Base-by-base conservation (phyloP, 768 basidiomycete genomes). In the Boletus reticulatus region DNA sequence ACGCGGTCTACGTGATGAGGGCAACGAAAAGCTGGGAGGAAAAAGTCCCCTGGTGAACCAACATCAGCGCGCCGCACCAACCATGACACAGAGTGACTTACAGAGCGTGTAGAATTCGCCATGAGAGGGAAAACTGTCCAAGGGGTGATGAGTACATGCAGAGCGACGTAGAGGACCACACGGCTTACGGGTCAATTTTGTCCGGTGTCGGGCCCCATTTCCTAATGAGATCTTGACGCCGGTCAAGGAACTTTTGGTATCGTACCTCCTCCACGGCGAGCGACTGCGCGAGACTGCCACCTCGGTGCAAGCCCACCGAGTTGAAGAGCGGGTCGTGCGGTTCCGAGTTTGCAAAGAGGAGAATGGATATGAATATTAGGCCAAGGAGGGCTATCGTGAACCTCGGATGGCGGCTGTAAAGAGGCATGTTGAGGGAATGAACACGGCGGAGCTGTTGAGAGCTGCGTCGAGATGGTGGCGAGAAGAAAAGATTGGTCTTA, bases 121-220 rank as follows among this genome's bases (percentile, higher is more conserved):
- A 43, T 67, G 45, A 19, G 71, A 66, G 4, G 22, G 70, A 29
- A 71, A 71, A 2, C 70, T 71, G 22, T 36, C 19, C n/a, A 29
- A 32, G n/a, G 11, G n/a, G 39, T 27, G 2, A 29, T 57, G 48
- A 14, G 42, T 22, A 12, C 11, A 38, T 10, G 20, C 6, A 10
- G 9, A 48, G 38, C 12, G 17, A 22, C 4, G 8, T 14, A 48
- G 24, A 36, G 13, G 36, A 38, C 7, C 12, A 27, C 6, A 19
- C 22, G 13, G 56, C 69, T 50, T 34, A 71, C 69, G 71, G 57
- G 20, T 66, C 73, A 24, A 84, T 71, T 50, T 78, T 76, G 34
- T 78, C 74, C 0, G 81, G 69, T 0, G 72, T 74, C 6, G 84
- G 84, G 0, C 84, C 84, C 73, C 80, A 84, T 59, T 79, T 80